Evolutionary conservation across 768 basidiomycete species (phyloP).

Genomic region (Rubroboletus pulcherrimus): DNA sequence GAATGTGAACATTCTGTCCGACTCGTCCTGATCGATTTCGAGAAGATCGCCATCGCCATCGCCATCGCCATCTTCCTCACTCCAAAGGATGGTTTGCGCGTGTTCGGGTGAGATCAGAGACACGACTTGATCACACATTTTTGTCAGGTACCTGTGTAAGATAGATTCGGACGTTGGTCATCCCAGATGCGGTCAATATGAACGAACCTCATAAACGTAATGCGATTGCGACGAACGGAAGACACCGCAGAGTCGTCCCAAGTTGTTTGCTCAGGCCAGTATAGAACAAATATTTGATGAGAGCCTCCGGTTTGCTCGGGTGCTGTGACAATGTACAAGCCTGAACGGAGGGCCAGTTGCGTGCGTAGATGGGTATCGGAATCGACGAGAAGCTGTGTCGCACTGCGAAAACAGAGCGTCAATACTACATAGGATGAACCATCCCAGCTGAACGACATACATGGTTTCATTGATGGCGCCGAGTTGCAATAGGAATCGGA

Average conservation of each 20-base stretch:
- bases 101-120: constrained; percentile 50
- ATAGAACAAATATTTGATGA: constrained; percentile 44
- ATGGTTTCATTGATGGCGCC: constrained; percentile 34
- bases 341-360: constrained; percentile 20
- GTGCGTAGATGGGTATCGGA: not conserved
- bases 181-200: not conserved
- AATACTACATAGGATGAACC: not conserved
- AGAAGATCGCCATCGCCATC: constrained; percentile 26
- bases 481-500: constrained; percentile 39
- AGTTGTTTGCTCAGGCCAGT: constrained; percentile 60
- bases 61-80: constrained; percentile 28
- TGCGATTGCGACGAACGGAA: constrained; percentile 47
- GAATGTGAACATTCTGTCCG: constrained; percentile 50
- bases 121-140: constrained; percentile 53
- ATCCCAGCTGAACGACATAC: constrained; percentile 30
- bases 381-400: constrained; percentile 13
- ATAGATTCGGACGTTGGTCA: not conserved
- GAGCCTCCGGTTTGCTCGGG: not conserved
- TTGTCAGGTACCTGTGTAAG: constrained; percentile 49
- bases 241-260: constrained; percentile 50
- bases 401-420: not conserved
- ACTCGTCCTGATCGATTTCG: constrained; percentile 38
- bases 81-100: constrained; percentile 43
- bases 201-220: constrained; percentile 58
- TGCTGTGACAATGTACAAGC: constrained; percentile 17